Conservation (phyloP, 2,329 filamentous ascomycete species). For the Cercospora citrullina region DNA sequence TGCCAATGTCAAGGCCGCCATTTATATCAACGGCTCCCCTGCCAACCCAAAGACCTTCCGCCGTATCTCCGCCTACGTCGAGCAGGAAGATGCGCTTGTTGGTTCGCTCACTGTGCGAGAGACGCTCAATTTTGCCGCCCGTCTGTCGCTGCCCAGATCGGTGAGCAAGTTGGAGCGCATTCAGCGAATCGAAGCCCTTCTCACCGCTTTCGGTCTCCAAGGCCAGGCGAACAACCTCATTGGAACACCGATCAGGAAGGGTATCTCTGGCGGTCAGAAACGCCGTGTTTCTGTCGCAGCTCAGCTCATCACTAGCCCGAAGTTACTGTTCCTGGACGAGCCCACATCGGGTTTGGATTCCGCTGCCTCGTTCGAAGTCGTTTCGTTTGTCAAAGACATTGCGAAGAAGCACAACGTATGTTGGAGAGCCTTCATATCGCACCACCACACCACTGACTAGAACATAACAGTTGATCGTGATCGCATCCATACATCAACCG, state of each 20-base stretch:
- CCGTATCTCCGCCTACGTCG: constrained; percentile 72
- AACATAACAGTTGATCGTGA: constrained; percentile 63
- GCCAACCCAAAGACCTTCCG: constrained; percentile 60
- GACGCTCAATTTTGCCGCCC: constrained; percentile 75
- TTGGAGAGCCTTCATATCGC: neutral
- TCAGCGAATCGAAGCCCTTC: constrained; percentile 63
- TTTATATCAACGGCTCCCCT: constrained; percentile 63
- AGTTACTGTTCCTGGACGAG: constrained; percentile 80
- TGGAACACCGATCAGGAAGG: constrained; percentile 79
- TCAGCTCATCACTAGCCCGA: constrained; percentile 77
- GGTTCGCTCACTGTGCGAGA: constrained; percentile 78
- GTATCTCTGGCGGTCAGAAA: constrained; percentile 84
- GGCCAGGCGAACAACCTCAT: constrained; percentile 70
- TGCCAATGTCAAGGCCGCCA: constrained; percentile 54
- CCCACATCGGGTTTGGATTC: constrained; percentile 83
- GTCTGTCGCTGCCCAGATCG: constrained; percentile 58
- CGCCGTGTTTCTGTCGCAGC: constrained; percentile 75
- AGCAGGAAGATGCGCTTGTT: constrained; percentile 83
- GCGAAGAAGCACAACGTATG: constrained; percentile 65
- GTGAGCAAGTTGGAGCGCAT: constrained; percentile 60
- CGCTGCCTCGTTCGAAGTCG: constrained; percentile 72
- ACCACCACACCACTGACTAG: neutral
- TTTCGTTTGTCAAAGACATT: constrained; percentile 68
- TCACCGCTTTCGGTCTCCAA: constrained; percentile 71
- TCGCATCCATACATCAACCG: constrained; percentile 83